Conservation (phyloP, 1,284 basidiomycete genomes). For the Marasmius sp. region DNA sequence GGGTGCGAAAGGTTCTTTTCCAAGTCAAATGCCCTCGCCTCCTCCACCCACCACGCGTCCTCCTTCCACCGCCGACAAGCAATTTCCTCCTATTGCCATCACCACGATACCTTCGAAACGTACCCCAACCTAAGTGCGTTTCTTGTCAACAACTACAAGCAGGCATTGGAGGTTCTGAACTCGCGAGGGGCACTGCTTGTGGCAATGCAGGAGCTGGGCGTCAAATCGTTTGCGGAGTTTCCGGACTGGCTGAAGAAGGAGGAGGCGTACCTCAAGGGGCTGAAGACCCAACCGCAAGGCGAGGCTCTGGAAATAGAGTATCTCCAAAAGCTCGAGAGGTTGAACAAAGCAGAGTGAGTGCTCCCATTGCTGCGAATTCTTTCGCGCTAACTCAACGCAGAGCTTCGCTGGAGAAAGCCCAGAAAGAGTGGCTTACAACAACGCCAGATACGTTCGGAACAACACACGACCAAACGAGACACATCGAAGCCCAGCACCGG, state of each 20-base stretch:
- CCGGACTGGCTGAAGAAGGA: slow-evolving; percentile 24
- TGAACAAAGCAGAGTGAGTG: slow-evolving; percentile 15
- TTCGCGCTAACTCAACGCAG: too few species aligned
- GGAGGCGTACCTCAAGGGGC: slow-evolving; percentile 15
- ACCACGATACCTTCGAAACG: slow-evolving; percentile 17
- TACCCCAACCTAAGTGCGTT: slow-evolving; percentile 21
- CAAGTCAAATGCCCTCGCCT: slow-evolving; percentile 15
- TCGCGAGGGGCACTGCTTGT: slow-evolving; percentile 9
- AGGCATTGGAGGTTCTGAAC: slow-evolving; percentile 22
- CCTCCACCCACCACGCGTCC: slow-evolving; percentile 1
- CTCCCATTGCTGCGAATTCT: too few species aligned
- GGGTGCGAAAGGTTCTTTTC: slow-evolving; percentile 10
- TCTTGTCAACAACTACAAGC: too few species aligned
- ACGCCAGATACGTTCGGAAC: too few species aligned
- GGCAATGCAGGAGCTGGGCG: slow-evolving; percentile 15
- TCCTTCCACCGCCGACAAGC: slow-evolving; percentile 18
- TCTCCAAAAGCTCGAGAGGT: slow-evolving; percentile 16
- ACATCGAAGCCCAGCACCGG: too few species aligned
- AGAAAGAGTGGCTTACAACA: too few species aligned
- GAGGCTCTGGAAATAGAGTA: slow-evolving; percentile 26
- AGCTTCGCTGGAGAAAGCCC: too few species aligned
- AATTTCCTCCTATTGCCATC: slow-evolving; percentile 12
- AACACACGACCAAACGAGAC: too few species aligned
- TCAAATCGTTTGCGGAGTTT: slow-evolving; percentile 15
- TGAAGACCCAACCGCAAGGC: slow-evolving; percentile 17